Percentiles rank a stretch among this genome's conserved stretches.
Conservation (phyloP, 139 green algal species). For the Chlorella sp. region DNA sequence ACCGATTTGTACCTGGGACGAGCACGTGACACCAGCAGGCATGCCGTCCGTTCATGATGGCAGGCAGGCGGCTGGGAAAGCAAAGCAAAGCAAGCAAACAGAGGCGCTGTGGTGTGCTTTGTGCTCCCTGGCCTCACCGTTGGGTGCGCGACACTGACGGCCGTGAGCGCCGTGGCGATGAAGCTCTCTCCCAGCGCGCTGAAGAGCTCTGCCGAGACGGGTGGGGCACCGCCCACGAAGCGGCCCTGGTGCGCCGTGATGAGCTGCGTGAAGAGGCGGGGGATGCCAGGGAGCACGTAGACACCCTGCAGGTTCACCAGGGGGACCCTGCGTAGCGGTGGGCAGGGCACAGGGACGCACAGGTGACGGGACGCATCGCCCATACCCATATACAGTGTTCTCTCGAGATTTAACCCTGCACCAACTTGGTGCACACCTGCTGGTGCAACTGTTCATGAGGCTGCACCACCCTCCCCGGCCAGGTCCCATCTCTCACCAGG, state of each 20-base stretch:
- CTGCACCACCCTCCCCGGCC: too few relatives aligned
- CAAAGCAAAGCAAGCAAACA: neutral
- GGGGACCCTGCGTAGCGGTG: conserved; percentile 49
- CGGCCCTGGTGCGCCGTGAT: conserved; percentile 42
- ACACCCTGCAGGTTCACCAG: conserved; percentile 50
- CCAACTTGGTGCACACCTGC: too few relatives aligned
- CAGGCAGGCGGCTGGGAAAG: neutral
- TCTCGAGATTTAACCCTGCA: too few relatives aligned
- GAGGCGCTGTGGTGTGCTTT: neutral
- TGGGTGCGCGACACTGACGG: conserved; percentile 17
- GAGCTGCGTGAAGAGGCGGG: conserved; percentile 66
- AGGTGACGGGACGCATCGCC: too few relatives aligned
- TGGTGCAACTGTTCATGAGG: too few relatives aligned
- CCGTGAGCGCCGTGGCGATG: conserved; percentile 17
- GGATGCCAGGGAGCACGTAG: conserved; percentile 72
- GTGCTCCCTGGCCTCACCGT: conserved; percentile 4
- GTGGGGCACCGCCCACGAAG: neutral
- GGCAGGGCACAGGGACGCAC: too few relatives aligned
- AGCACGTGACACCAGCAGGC: neutral
- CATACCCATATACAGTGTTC: too few relatives aligned
- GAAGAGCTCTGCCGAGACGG: conserved; percentile 10
- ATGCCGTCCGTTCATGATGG: too few relatives aligned
- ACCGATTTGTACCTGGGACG: conserved; percentile 7
- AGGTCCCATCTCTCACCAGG: conserved; percentile 1
- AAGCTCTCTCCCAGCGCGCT: conserved; percentile 19